These are phyloP conservation scores for Penstemon davidsonii DNA, from an alignment of 257 asterid genomes.

Conservation along the genomic window DNA sequence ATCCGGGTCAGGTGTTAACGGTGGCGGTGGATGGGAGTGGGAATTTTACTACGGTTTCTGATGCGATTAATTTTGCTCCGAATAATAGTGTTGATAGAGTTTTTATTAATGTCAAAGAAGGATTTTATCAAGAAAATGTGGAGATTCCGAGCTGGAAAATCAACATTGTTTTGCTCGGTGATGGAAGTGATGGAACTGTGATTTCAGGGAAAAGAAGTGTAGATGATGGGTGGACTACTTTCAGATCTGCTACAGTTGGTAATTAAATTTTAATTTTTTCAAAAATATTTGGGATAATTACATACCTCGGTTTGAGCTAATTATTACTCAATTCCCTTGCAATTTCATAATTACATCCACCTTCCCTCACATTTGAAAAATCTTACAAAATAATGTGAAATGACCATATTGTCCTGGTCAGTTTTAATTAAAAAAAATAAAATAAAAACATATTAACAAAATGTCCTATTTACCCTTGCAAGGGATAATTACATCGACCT, in stretches of 20 bases:
- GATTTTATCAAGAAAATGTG: slow-evolving; percentile 75
- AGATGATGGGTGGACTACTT: slow-evolving; percentile 88
- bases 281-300: too few species aligned
- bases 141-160: slow-evolving; percentile 76
- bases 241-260: slow-evolving; percentile 93
- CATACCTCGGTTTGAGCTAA: too few species aligned
- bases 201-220: slow-evolving; percentile 61
- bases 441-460: too few species aligned
- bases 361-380: too few species aligned
- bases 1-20: slow-evolving; percentile 40
- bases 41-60: slow-evolving; percentile 52
- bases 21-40: slow-evolving; percentile 84
- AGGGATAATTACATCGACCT: too few species aligned
- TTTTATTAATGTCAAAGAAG: slow-evolving; percentile 53
- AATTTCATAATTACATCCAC: too few species aligned
- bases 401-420: too few species aligned
- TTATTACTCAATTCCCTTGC: too few species aligned
- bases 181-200: slow-evolving; percentile 65
- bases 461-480: too few species aligned
- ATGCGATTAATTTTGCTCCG: slow-evolving; percentile 68
- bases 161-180: slow-evolving; percentile 80
- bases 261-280: slow-evolving; percentile 7
- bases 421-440: too few species aligned
- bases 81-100: slow-evolving; percentile 57
- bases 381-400: too few species aligned